phyloP scores from a whole-genome alignment of 257 asterid species.

The Lantana camara region DNA sequence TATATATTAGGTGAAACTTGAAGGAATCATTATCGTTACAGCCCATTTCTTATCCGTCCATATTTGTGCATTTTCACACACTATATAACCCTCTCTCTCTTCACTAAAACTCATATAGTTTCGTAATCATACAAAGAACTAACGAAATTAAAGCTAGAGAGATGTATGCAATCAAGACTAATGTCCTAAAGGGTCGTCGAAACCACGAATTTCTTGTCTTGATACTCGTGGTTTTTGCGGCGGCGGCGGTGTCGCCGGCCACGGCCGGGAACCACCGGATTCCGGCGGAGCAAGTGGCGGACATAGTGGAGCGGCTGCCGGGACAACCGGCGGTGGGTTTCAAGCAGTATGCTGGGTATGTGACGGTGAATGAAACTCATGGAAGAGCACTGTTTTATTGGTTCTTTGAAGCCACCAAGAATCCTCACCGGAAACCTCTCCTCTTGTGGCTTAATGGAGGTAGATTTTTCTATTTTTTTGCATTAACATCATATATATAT shows the following conservation, averaged over 20 bases:
- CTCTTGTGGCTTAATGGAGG: constrained; percentile 88
- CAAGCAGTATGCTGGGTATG: constrained; percentile 74
- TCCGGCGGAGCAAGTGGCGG: constrained; percentile 50
- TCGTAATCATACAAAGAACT: not conserved
- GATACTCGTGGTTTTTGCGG: not conserved
- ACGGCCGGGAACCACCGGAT: not conserved
- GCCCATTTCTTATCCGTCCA: constrained; percentile 29
- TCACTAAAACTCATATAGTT: not conserved
- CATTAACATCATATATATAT: too few relatives aligned
- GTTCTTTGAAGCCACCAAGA: constrained; percentile 66
- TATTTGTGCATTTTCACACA: not conserved
- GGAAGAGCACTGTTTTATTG: constrained; percentile 86
- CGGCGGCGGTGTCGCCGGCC: not conserved
- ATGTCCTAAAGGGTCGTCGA: not conserved
- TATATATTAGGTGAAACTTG: not conserved
- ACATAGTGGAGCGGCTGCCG: constrained; percentile 54
- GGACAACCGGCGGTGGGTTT: constrained; percentile 73
- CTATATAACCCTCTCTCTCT: not conserved
- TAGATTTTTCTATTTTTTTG: constrained; percentile 14
- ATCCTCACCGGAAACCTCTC: constrained; percentile 51
- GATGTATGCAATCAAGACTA: not conserved
- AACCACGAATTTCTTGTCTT: not conserved
- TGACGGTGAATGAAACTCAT: constrained; percentile 58
- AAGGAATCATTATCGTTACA: constrained; percentile 15
- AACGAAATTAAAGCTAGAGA: not conserved